Conservation (phyloP, 306 rosid genomes). For the Fragaria vesca region DNA sequence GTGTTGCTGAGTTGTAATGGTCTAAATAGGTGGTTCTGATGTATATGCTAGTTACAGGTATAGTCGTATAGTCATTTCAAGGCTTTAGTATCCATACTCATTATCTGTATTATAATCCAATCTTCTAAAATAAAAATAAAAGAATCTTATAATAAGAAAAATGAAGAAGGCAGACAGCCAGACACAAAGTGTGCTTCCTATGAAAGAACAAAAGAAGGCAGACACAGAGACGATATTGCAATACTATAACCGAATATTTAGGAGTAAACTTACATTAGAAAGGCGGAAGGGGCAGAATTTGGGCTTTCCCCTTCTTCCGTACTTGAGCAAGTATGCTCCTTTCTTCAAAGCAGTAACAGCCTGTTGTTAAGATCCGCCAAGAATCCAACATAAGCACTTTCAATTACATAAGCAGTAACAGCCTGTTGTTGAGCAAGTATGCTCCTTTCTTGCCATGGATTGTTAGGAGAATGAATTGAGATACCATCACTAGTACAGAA, state of each 20-base stretch:
- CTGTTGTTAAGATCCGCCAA: slow-evolving; percentile 48
- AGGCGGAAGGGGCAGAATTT: slow-evolving; percentile 94
- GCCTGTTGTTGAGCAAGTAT: background rate
- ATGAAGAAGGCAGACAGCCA: background rate
- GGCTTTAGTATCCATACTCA: background rate
- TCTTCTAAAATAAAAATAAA: background rate
- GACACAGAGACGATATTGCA: too few species aligned
- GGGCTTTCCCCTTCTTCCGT: slow-evolving; percentile 99
- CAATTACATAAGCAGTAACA: slow-evolving; percentile 7
- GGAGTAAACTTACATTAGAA: slow-evolving; percentile 73
- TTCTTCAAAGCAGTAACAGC: slow-evolving; percentile 97
- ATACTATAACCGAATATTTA: slow-evolving; percentile 18
- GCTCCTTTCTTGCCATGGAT: background rate
- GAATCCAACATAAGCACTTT: slow-evolving; percentile 25
- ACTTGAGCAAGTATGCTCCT: slow-evolving; percentile 93
- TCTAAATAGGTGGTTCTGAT: background rate
- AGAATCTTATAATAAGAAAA: background rate
- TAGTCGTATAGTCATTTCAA: background rate
- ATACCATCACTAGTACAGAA: background rate
- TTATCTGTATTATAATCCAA: background rate
- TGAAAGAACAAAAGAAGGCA: background rate
- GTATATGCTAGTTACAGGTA: background rate
- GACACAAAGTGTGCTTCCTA: background rate
- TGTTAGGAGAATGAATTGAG: background rate
- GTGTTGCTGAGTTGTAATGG: background rate